Evolutionary conservation across 2,329 filamentous ascomycete species (phyloP).

Genomic region (Fusarium nurragi): DNA sequence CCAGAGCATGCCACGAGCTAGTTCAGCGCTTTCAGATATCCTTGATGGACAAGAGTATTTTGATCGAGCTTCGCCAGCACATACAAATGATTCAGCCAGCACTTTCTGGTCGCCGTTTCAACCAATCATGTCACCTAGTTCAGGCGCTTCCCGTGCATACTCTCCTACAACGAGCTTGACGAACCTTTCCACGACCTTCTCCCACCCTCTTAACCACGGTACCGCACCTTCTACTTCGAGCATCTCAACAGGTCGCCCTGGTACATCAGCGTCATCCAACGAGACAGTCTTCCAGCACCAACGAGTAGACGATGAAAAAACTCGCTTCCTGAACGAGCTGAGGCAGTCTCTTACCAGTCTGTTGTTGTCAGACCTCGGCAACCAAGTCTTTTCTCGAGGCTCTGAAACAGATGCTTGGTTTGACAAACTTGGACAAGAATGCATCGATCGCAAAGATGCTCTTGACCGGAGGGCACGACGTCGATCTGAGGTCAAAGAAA

Average conservation of each 20-base stretch:
- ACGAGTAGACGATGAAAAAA: conserved; percentile 73
- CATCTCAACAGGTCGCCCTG: conserved; percentile 64
- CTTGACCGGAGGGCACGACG: conserved; percentile 59
- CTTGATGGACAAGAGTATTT: conserved; percentile 78
- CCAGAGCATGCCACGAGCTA: conserved; percentile 66
- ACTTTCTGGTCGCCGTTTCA: conserved; percentile 94
- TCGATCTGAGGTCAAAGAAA: conserved; percentile 54
- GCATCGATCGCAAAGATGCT: conserved; percentile 69
- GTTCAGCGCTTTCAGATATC: conserved; percentile 69
- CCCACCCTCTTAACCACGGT: conserved; percentile 53
- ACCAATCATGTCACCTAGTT: conserved; percentile 69
- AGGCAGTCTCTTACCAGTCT: conserved; percentile 84
- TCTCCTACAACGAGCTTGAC: conserved; percentile 70
- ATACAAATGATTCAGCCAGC: conserved; percentile 77
- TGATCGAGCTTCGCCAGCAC: conserved; percentile 71
- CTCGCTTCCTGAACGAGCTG: conserved; percentile 79
- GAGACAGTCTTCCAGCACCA: conserved; percentile 73
- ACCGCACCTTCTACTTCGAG: conserved; percentile 58
- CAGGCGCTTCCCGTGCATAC: conserved; percentile 67
- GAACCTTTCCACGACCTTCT: conserved; percentile 63
- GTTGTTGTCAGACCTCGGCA: conserved; percentile 88
- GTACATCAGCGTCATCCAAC: conserved; percentile 73
- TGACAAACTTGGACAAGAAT: conserved; percentile 71
- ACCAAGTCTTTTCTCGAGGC: conserved; percentile 83
- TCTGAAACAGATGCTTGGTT: conserved; percentile 96